Percentiles rank a stretch among this genome's conserved stretches.
phyloP scores from a whole-genome alignment of 2,329 filamentous ascomycete genomes.

The Colletotrichum sp. region DNA sequence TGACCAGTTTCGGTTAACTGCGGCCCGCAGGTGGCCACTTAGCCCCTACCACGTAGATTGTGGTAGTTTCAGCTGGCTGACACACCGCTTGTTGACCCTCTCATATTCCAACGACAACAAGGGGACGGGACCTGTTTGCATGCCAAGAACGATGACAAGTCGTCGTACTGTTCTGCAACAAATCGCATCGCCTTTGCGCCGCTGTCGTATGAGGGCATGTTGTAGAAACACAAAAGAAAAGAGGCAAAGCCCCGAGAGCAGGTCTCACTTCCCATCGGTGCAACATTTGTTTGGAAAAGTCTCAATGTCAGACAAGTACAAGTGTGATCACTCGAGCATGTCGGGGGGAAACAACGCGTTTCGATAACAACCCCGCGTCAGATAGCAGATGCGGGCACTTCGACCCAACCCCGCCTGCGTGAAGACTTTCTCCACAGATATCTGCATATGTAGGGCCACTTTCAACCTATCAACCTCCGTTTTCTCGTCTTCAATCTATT shows the following conservation, averaged over 20 bases:
- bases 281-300: not conserved
- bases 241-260: not conserved
- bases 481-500: not conserved
- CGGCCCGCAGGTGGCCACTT: not conserved
- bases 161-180: not conserved
- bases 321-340: not conserved
- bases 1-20: not conserved
- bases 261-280: not conserved
- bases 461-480: not conserved
- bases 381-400: not conserved
- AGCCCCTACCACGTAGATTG: not conserved
- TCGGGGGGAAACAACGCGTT: not conserved
- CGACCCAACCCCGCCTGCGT: not conserved
- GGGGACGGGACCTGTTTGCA: not conserved
- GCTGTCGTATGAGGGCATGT: not conserved
- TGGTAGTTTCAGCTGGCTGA: not conserved
- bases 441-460: not conserved
- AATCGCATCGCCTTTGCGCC: not conserved
- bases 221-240: not conserved
- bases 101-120: not conserved
- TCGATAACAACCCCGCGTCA: not conserved
- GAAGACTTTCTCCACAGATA: not conserved
- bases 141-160: not conserved
- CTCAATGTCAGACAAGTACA: not conserved
- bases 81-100: constrained; percentile 2